Base-by-base conservation (phyloP, 345 rosid species). In the Citrus maxima region DNA sequence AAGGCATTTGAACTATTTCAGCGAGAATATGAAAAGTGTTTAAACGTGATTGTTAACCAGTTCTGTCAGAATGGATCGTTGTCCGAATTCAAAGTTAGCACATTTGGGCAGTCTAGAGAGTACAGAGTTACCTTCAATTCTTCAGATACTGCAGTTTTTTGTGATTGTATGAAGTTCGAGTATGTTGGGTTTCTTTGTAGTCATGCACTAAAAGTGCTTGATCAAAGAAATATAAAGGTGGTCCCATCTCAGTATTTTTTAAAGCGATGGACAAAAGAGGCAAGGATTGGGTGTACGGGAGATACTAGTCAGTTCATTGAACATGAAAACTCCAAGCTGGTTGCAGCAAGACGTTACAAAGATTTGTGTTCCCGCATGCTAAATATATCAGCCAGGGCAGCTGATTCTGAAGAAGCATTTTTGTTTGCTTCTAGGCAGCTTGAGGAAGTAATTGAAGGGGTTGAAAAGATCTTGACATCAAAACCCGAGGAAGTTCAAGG, bases 181-280 rank as follows among this genome's bases (percentile, higher is more conserved):
- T 79, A 64, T 77, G 83, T 85, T 37, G 88, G 84, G 59, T 75
- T 86, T 84, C 81, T 83, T 28, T 86, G 88, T 68, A 49, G 81
- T 27, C 86, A 83, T 85, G 82, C 79, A 14, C 19, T 85, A 64
- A 74, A 81, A 80, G 87, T 86, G 62, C 79, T 86, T 54, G 86
- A 82, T 70, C 55, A 79, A 42, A 74, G 81, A 80, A 84, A 81
- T 74, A 82, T 80, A 75, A 78, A 79, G 70, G 81, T 85, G 77
- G 60, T 81, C 13, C 89, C 84, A 8, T 79, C 79, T 5, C 82
- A 18, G 64, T 84, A 86, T 81, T 82, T 88, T 12, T 72, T 80
- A 71, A 84, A 81, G 73, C 81, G 87, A 70, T 88, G 86, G 88
- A 79, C 81, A 34, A 86, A 81, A 61, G 82, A 77, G 71, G 85